These are phyloP conservation scores for Sugiyamaella marilandica DNA, from an alignment of 805 yeast species.

Conservation along the genomic window DNA sequence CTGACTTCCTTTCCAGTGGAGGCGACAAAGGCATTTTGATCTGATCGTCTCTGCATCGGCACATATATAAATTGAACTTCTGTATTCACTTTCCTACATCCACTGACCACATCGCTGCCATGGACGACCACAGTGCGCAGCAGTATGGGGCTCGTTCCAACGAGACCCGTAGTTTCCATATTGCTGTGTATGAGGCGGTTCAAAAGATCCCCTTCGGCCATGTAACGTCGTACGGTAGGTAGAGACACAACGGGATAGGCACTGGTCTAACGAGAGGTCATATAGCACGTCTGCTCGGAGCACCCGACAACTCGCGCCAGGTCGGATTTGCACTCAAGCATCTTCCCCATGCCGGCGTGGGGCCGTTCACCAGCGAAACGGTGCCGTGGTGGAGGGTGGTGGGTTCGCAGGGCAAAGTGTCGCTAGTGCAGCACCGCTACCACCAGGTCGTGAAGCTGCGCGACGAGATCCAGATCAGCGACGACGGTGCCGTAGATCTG, in stretches of 20 bases:
- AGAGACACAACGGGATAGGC: background rate
- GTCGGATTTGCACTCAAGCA: slow-evolving; percentile 69
- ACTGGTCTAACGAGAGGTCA: slow-evolving; percentile 40
- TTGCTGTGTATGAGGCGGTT: slow-evolving; percentile 54
- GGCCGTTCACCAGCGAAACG: slow-evolving; percentile 30
- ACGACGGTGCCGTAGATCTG: slow-evolving; percentile 39
- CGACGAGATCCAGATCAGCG: slow-evolving; percentile 38
- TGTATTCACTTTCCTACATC: background rate
- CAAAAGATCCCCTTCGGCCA: slow-evolving; percentile 54
- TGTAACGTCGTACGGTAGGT: slow-evolving; percentile 63
- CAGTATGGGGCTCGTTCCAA: slow-evolving; percentile 31
- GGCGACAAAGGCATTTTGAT: background rate
- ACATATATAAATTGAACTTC: background rate
- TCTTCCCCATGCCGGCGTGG: slow-evolving; percentile 32
- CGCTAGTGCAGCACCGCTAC: slow-evolving; percentile 41
- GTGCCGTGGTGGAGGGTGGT: slow-evolving; percentile 85
- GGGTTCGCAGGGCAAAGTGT: slow-evolving; percentile 56
- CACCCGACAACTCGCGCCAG: slow-evolving; percentile 65
- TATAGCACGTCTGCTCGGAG: slow-evolving; percentile 56
- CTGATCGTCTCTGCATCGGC: too few species aligned
- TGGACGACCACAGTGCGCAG: background rate
- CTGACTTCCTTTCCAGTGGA: background rate
- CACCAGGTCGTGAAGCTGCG: slow-evolving; percentile 44
- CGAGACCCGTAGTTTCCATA: slow-evolving; percentile 53
- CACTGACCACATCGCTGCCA: background rate